These are phyloP conservation scores for Cokeromyces recurvatus DNA, from an alignment of 371 early-diverging fungal genomes.

Conservation along the genomic window DNA sequence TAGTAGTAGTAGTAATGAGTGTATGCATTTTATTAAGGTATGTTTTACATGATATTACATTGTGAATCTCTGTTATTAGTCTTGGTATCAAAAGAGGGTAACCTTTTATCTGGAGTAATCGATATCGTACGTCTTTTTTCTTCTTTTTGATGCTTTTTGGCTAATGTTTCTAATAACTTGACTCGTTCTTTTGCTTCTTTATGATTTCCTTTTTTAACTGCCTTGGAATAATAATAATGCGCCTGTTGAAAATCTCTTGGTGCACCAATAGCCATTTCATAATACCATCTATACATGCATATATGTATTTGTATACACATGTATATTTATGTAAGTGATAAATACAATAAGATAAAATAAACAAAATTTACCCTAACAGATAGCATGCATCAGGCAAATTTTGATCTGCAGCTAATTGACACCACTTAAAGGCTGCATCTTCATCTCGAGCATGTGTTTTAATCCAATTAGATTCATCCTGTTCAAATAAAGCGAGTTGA, in stretches of 20 bases:
- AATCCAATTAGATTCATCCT: conserved; percentile 38
- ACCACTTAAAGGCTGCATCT: conserved; percentile 44
- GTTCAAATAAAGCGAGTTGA: conserved; percentile 14
- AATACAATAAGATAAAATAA: conserved; percentile 3
- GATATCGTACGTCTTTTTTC: conserved; percentile 6
- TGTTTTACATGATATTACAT: conserved; percentile 15
- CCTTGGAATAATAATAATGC: conserved; percentile 26
- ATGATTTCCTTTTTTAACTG: conserved; percentile 28
- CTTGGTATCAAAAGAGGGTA: neutral
- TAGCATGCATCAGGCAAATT: conserved; percentile 34
- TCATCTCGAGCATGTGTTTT: conserved; percentile 33
- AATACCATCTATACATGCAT: conserved; percentile 38
- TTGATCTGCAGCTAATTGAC: conserved; percentile 33
- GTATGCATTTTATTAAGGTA: too few relatives aligned
- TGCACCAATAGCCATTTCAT: conserved; percentile 43
- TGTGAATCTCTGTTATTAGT: conserved; percentile 7
- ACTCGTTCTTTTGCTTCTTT: conserved; percentile 10
- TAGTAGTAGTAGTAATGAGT: too few relatives aligned
- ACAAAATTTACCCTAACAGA: conserved; percentile 32
- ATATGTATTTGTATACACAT: neutral
- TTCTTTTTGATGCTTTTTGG: conserved; percentile 7
- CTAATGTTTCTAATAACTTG: conserved; percentile 7
- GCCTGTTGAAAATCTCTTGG: conserved; percentile 29
- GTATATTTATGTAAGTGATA: neutral
- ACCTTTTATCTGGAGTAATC: conserved; percentile 4